A percentile compares a stretch with the other conserved stretches of the same genome.
Conservation (phyloP, 2,329 filamentous ascomycete species). For the Phoma sp. region DNA sequence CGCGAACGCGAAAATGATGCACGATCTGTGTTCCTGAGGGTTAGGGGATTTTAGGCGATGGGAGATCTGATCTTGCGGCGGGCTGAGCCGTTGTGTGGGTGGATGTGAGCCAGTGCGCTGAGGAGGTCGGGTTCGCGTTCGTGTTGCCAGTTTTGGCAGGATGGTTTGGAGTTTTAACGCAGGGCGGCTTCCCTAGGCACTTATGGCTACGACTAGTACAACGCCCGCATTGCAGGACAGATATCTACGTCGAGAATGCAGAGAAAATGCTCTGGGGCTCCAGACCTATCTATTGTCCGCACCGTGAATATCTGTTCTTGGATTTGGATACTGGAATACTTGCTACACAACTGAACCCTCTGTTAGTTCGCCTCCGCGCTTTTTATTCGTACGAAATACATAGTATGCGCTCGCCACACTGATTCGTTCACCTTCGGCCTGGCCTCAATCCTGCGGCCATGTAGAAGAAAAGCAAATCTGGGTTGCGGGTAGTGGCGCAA, state of each 20-base stretch:
- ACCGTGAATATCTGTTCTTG: too few species aligned
- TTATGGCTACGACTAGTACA: neutral
- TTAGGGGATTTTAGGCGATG: slow-evolving; percentile 8
- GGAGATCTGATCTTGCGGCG: slow-evolving; percentile 3
- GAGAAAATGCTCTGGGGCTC: too few species aligned
- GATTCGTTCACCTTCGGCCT: slow-evolving; percentile 1
- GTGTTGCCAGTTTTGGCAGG: neutral
- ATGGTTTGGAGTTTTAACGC: neutral
- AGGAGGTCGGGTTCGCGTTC: slow-evolving; percentile 7
- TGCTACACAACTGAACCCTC: too few species aligned
- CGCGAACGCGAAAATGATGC: neutral
- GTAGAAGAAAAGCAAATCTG: neutral
- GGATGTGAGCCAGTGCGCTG: slow-evolving; percentile 6
- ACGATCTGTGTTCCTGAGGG: slow-evolving; percentile 6
- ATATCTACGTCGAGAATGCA: too few species aligned
- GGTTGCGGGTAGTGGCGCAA: slow-evolving; percentile 2
- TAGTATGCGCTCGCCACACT: slow-evolving; percentile 1
- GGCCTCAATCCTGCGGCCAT: neutral
- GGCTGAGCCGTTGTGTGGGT: slow-evolving; percentile 5
- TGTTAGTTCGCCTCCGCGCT: too few species aligned
- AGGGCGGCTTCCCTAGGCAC: neutral
- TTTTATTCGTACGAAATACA: neutral
- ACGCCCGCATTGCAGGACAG: too few species aligned
- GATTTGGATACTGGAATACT: too few species aligned
- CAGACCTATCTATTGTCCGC: too few species aligned